Conservation (phyloP, 2,329 filamentous ascomycete species). For the Tolypocladium guangdongense region DNA sequence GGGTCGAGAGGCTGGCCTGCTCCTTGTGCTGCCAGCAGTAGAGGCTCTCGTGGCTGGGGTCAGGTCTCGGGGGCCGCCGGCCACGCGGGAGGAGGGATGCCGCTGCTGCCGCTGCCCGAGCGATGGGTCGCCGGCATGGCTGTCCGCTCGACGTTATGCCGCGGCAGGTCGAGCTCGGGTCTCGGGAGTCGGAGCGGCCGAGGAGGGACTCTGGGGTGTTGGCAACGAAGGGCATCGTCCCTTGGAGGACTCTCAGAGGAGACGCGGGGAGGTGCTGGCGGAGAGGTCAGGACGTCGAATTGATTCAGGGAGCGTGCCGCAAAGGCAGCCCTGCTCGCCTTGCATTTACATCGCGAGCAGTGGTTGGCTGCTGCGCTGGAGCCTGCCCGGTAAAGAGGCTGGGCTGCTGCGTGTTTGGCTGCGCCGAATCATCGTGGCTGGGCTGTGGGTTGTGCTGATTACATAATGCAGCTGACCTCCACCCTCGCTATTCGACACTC, state of each 20-base stretch:
- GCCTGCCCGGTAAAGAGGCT: neutral
- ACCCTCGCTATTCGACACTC: too few species aligned
- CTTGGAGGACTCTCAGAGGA: neutral
- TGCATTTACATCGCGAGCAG: neutral
- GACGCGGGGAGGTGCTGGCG: neutral
- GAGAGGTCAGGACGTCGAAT: neutral
- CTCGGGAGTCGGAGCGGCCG: conserved; percentile 71
- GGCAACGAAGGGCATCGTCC: conserved; percentile 28
- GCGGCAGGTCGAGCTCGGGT: conserved; percentile 74
- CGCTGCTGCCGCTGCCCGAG: conserved; percentile 13
- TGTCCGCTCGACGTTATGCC: conserved; percentile 76
- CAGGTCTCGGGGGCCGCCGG: conserved; percentile 8
- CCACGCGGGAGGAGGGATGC: conserved; percentile 17
- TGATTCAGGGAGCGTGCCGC: neutral
- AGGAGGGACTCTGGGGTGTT: conserved; percentile 72
- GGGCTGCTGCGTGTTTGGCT: neutral
- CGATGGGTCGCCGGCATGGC: conserved; percentile 67
- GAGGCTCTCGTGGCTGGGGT: conserved; percentile 46
- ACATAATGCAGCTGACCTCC: neutral
- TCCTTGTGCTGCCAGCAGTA: conserved; percentile 97
- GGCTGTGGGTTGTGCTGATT: neutral
- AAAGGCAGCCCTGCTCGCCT: neutral
- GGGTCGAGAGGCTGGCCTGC: conserved; percentile 50
- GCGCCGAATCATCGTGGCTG: neutral
- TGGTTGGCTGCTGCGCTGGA: neutral